These are phyloP conservation scores for Plenodomus tracheiphilus DNA, from an alignment of 2,329 filamentous ascomycete genomes.

Conservation along the genomic window DNA sequence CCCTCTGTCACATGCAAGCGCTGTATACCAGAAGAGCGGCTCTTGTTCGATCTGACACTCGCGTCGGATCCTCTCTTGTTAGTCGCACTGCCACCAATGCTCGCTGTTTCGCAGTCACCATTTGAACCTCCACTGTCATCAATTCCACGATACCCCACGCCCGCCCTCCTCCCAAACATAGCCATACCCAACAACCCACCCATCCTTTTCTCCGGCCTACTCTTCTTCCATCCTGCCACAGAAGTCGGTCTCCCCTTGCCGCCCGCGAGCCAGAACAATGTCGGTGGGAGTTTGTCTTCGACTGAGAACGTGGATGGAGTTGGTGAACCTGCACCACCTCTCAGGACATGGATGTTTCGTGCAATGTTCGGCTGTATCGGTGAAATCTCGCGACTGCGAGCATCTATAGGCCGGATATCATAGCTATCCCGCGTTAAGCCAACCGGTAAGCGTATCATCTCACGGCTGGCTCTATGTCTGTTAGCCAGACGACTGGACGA, in stretches of 20 bases:
- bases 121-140: not conserved
- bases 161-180: conserved; percentile 21
- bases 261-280: conserved; percentile 32
- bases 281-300: conserved; percentile 15
- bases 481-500: not conserved
- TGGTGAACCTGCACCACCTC: conserved; percentile 19
- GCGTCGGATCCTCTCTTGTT: not conserved
- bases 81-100: not conserved
- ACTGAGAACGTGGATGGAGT: conserved; percentile 3
- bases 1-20: not conserved
- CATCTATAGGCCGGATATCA: too few species aligned
- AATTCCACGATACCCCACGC: conserved; percentile 5
- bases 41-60: not conserved
- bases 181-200: conserved; percentile 29
- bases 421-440: too few species aligned
- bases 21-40: not conserved
- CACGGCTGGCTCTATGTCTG: not conserved
- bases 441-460: not conserved
- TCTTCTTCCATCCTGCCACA: conserved; percentile 24
- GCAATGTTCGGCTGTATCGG: too few species aligned
- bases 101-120: too few species aligned
- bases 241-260: conserved; percentile 16
- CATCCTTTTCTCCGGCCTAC: conserved; percentile 26
- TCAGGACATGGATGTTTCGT: too few species aligned
- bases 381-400: too few species aligned